Conservation (phyloP, 129 eudicot species). For the Mikania micrantha region DNA sequence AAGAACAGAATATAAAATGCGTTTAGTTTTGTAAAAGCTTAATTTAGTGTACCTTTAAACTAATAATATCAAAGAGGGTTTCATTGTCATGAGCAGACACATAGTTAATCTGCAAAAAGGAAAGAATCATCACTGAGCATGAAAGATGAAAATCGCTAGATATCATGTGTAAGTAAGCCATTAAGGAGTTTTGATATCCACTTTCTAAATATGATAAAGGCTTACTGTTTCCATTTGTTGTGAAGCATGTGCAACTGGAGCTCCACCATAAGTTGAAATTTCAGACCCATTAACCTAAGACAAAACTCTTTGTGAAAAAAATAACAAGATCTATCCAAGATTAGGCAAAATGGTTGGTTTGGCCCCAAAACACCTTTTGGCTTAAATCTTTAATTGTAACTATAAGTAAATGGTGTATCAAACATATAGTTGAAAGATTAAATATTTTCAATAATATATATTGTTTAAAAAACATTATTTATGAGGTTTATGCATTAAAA, state of each 20-base stretch:
- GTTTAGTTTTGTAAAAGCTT: not conserved
- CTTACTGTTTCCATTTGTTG: slow-evolving; percentile 78
- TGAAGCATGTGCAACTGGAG: slow-evolving; percentile 71
- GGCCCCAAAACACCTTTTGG: not conserved
- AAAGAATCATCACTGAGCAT: not conserved
- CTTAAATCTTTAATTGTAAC: not conserved
- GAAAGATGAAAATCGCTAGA: not conserved
- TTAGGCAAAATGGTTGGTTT: not conserved
- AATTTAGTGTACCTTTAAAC: slow-evolving; percentile 56
- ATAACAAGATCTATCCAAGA: not conserved
- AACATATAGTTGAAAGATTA: no score
- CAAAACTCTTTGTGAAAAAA: not conserved
- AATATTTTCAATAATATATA: not conserved
- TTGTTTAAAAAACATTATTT: not conserved
- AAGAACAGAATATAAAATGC: not conserved
- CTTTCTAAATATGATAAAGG: not conserved
- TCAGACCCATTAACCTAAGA: slow-evolving; percentile 82
- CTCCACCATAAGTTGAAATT: slow-evolving; percentile 54
- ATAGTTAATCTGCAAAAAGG: slow-evolving; percentile 64
- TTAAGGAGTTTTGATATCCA: not conserved
- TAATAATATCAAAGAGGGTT: slow-evolving; percentile 85
- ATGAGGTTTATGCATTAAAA: not conserved
- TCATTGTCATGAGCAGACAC: slow-evolving; percentile 98
- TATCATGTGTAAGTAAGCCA: not conserved
- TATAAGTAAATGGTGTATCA: not conserved